phyloP scores from a whole-genome alignment of 2,329 filamentous ascomycete genomes.

The Ophiostoma sp. region DNA sequence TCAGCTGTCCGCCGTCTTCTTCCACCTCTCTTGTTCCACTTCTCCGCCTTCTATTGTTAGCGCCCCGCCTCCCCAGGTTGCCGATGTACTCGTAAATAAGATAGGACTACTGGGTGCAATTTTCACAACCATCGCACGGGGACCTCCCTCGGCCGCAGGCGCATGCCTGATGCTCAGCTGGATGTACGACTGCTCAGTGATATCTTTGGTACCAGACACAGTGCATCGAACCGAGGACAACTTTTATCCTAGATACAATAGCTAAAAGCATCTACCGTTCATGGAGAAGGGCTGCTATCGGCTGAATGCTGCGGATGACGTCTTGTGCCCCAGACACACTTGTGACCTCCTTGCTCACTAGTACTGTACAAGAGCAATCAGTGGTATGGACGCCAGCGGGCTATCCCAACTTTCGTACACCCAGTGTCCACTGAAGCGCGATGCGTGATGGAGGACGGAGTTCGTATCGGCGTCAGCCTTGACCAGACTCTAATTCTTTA shows the following conservation, averaged over 20 bases:
- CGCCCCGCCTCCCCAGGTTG: constrained; percentile 3
- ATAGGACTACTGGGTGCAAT: not conserved
- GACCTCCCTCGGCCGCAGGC: not conserved
- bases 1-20: not conserved
- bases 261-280: not conserved
- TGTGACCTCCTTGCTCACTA: not conserved
- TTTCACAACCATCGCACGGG: not conserved
- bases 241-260: not conserved
- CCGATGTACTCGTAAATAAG: not conserved
- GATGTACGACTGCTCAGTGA: not conserved
- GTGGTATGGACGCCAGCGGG: not conserved
- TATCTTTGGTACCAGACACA: not conserved
- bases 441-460: not conserved
- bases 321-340: not conserved
- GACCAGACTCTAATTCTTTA: not conserved
- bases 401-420: not conserved
- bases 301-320: not conserved
- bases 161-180: not conserved
- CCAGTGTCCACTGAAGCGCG: not conserved
- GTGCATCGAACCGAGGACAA: not conserved
- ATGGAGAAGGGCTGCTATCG: not conserved
- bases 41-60: not conserved
- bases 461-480: not conserved
- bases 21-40: not conserved
- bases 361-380: not conserved